A percentile compares a stretch with the other conserved stretches of the same genome.
These are phyloP conservation scores for Pestalotiopsis sp. DNA, from an alignment of 2,329 filamentous ascomycete genomes.

Conservation along the genomic window DNA sequence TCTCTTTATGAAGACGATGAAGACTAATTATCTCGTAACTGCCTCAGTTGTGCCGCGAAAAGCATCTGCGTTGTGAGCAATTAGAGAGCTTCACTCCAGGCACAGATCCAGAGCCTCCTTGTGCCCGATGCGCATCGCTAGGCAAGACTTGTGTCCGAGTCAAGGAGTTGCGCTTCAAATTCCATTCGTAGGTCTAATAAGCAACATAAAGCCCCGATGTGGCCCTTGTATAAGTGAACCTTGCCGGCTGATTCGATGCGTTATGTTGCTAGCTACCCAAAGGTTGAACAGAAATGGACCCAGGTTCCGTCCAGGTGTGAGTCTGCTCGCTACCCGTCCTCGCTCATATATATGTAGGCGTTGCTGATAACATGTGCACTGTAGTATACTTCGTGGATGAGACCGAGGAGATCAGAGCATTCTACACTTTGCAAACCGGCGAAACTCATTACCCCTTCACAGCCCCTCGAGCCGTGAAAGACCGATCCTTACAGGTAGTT, in stretches of 20 bases:
- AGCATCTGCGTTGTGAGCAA: conserved; percentile 7
- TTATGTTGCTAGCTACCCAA: neutral
- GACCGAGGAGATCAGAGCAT: conserved; percentile 3
- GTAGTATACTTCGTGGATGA: conserved; percentile 10
- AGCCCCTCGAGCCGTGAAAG: neutral
- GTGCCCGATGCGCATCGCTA: neutral
- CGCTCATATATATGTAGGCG: neutral
- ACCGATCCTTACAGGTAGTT: neutral
- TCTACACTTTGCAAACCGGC: conserved; percentile 4
- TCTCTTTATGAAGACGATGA: too few species aligned
- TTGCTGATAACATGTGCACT: neutral
- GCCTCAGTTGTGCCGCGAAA: conserved; percentile 4
- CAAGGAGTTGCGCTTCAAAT: conserved; percentile 9
- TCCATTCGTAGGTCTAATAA: neutral
- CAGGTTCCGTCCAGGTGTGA: conserved; percentile 1
- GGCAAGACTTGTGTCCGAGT: conserved; percentile 5
- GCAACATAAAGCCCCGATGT: neutral
- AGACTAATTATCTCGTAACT: neutral
- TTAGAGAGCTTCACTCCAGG: neutral
- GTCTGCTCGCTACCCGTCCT: neutral
- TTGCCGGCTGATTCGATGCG: neutral
- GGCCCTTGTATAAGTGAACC: neutral
- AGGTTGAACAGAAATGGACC: conserved; percentile 4
- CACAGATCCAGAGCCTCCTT: neutral
- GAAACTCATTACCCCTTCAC: conserved; percentile 2